Evolutionary conservation across 2,329 filamentous ascomycete species (phyloP), one percentile per base, ranked within the genome.

Genomic region (Aquanectria penicillioides): DNA sequence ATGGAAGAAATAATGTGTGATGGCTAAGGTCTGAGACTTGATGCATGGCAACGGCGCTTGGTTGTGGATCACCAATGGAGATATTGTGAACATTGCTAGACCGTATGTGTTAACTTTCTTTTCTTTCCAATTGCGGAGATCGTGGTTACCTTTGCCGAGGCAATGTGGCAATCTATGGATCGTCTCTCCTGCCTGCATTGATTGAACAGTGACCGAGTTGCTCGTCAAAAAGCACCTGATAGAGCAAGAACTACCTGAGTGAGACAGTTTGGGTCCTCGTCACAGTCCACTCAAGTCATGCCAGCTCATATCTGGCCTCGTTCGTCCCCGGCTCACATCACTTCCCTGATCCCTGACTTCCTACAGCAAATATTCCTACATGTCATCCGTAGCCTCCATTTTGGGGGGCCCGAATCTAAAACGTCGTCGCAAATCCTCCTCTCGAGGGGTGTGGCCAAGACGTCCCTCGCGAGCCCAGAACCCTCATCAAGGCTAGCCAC

Each of bases 341-440:
- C 37, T 13, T 18, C 22, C 20, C 12, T 25, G 10, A 23, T 33
- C 33, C 28, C 36, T 12, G 31, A 5, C 11, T 49, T 17, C 50
- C 46, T 60, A 50, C 33, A 37, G 6, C 9, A 28, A 2, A 23
- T 29, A 57, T 46, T 38, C 48, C 46, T 53, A 50, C 23, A 26
- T 15, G 17, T 36, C 12, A 46, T 29, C 31, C 36, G 25, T 23
- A 40, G 33, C 47, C 48, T 51, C 51, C 51, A 47, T 17, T 13
- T 22, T 7, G 13, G 53, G 61, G 34, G 59, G 63, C n/a, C 40
- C 54, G 31, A 28, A 53, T 46, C 13, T 63, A 69, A 55, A 18
- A 72, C 71, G 66, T 69, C 68, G 41, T 73, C 57, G 8, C 65
- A 72, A 66, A 71, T 71, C 28, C 57, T 70, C 17, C 60, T 72